phyloP scores from a whole-genome alignment of 2,329 filamentous ascomycete genomes.

The Arthroderma sp. region DNA sequence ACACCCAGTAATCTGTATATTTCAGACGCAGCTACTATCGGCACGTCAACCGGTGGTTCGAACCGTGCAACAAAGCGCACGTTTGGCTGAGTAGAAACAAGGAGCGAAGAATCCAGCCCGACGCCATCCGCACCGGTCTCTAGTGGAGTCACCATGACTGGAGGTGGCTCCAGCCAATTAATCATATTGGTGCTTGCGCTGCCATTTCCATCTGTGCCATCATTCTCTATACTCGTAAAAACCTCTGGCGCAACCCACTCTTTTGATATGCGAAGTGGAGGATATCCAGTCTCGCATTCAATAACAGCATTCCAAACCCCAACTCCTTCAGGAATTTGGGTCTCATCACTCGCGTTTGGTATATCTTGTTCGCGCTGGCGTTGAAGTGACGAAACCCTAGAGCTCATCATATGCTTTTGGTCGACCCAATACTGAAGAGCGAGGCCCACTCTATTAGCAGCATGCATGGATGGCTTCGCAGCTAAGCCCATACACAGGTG shows the following conservation, averaged over 20 bases:
- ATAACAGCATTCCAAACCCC: conserved; percentile 25
- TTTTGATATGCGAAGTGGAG: conserved; percentile 31
- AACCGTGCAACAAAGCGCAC: conserved; percentile 32
- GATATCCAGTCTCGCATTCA: conserved; percentile 33
- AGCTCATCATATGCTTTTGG: conserved; percentile 22
- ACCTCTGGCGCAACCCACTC: conserved; percentile 28
- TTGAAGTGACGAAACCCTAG: conserved; percentile 14
- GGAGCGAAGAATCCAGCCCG: conserved; percentile 25
- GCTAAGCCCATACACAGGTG: conserved; percentile 29
- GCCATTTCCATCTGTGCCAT: conserved; percentile 14
- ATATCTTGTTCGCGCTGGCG: neutral
- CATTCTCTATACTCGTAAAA: conserved; percentile 18
- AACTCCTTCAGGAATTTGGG: neutral
- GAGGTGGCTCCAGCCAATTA: conserved; percentile 28
- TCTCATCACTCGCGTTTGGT: neutral
- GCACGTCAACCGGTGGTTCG: conserved; percentile 30
- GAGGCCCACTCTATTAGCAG: conserved; percentile 26
- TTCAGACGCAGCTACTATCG: conserved; percentile 27
- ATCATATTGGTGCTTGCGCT: conserved; percentile 18
- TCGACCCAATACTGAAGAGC: conserved; percentile 31
- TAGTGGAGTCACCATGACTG: conserved; percentile 20
- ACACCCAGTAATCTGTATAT: conserved; percentile 29
- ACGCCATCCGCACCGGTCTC: conserved; percentile 23
- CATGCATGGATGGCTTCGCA: conserved; percentile 31
- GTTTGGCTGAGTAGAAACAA: conserved; percentile 26